Conservation (phyloP, 176 grass and related monocot genomes). For the Coix lacrymajobi region DNA sequence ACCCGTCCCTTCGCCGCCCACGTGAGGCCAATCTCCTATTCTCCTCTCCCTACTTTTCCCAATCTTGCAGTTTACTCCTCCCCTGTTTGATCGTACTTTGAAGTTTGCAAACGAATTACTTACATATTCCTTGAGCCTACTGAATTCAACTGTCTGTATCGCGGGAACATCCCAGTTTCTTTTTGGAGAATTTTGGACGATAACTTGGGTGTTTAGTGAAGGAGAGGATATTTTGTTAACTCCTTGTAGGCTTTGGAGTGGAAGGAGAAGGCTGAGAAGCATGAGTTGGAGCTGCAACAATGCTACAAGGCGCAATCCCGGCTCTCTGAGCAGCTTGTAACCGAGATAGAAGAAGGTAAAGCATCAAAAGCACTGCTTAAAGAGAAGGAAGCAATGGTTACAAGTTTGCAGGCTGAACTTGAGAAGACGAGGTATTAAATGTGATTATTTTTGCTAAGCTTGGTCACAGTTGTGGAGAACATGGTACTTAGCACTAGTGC, state of each 20-base stretch:
- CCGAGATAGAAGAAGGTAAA: slow-evolving; percentile 66
- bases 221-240: not conserved
- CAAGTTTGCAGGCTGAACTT: slow-evolving; percentile 56
- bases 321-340: slow-evolving; percentile 69
- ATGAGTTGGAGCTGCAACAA: slow-evolving; percentile 82
- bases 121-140: not conserved
- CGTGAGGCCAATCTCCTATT: slow-evolving; percentile 31
- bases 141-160: not conserved
- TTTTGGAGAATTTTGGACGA: not conserved
- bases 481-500: slow-evolving; percentile 2
- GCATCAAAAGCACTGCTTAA: slow-evolving; percentile 52
- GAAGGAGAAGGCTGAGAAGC: slow-evolving; percentile 90
- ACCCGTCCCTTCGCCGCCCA: slow-evolving; percentile 65
- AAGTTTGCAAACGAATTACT: not conserved
- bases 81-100: not conserved
- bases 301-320: slow-evolving; percentile 85
- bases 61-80: not conserved
- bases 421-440: slow-evolving; percentile 62
- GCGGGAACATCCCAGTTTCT: not conserved
- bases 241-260: slow-evolving; percentile 65
- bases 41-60: not conserved
- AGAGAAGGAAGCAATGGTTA: slow-evolving; percentile 65
- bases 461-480: not conserved
- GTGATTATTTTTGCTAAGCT: slow-evolving; percentile 18
- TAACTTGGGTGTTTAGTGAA: not conserved